These are phyloP conservation scores for Striga hermonthica DNA, from an alignment of 305 asterid species.

Conservation along the genomic window DNA sequence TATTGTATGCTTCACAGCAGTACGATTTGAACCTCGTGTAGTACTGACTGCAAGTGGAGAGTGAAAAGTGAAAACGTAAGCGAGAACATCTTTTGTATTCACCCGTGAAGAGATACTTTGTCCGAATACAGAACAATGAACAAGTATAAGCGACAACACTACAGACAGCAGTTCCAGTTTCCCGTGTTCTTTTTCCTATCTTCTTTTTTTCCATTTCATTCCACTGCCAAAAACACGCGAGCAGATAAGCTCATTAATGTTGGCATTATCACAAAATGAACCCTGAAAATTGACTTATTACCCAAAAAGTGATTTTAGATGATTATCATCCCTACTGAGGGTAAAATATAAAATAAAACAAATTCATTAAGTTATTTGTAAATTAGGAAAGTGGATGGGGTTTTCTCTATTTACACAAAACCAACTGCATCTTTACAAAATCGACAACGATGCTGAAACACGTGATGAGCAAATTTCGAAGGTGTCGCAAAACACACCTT, in stretches of 20 bases:
- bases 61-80: constrained; percentile 14
- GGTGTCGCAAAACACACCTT: constrained; percentile 46
- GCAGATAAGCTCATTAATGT: neutral
- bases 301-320: neutral
- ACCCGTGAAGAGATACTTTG: constrained; percentile 1
- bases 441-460: neutral
- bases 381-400: neutral
- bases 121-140: constrained; percentile 7
- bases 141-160: neutral
- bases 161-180: too few relatives aligned
- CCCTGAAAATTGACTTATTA: neutral
- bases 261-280: neutral
- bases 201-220: neutral
- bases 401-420: neutral
- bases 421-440: neutral
- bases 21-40: constrained; percentile 94
- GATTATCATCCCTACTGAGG: neutral
- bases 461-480: constrained; percentile 1
- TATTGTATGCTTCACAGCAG: constrained; percentile 98
- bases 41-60: constrained; percentile 68
- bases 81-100: constrained; percentile 11
- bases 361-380: neutral
- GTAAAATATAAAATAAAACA: neutral
- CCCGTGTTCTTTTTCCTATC: too few relatives aligned
- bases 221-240: neutral